phyloP scores from a whole-genome alignment of 2,329 filamentous ascomycete genomes.

The Colletotrichum filicis region DNA sequence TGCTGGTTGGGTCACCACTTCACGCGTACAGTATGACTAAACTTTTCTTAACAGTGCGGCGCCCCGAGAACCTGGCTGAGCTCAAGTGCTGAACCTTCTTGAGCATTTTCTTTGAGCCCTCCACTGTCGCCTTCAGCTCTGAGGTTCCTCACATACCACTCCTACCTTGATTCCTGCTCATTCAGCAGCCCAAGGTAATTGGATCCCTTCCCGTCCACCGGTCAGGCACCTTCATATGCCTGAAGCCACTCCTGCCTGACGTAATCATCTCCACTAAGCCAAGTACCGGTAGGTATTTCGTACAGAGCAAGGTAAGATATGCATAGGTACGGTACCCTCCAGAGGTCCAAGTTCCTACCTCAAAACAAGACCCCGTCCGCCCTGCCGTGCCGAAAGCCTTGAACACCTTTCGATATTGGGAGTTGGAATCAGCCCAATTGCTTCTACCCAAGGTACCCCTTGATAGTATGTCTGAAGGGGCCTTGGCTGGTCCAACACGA shows the following conservation, averaged over 20 bases:
- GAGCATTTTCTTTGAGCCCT: not conserved
- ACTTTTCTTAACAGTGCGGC: not conserved
- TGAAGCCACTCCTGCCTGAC: no score
- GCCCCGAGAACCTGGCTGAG: not conserved
- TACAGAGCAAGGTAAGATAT: no score
- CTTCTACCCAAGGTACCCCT: not conserved
- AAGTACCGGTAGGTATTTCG: no score
- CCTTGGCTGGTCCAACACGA: not conserved
- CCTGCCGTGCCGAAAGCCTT: not conserved
- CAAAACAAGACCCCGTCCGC: no score
- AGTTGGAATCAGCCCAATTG: not conserved
- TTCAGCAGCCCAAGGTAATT: no score
- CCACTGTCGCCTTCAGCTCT: not conserved
- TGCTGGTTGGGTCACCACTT: not conserved
- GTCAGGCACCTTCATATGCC: no score
- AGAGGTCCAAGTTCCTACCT: no score
- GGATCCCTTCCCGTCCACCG: no score
- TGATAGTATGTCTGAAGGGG: not conserved
- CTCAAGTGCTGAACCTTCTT: not conserved
- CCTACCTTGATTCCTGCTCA: no score
- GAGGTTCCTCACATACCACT: no score
- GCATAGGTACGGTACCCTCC: no score
- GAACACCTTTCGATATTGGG: not conserved
- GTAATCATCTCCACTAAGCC: no score
- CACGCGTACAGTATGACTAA: conserved; percentile 9